Evolutionary conservation across 495 filamentous ascomycete species (phyloP), one percentile per base, ranked within the genome.

Genomic region (Lophiostoma macrostomum): DNA sequence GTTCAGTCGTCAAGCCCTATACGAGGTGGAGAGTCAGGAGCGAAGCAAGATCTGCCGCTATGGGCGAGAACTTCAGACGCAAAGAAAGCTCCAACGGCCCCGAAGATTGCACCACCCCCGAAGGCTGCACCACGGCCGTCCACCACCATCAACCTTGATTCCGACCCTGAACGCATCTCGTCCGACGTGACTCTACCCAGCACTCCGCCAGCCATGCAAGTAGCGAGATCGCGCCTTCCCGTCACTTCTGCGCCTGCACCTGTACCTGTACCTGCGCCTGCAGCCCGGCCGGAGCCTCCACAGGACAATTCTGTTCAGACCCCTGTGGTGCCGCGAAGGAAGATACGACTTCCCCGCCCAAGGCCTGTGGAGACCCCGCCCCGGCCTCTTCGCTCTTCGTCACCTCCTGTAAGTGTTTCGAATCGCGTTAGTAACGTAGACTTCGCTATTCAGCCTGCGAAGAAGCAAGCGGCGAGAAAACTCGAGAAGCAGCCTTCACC

Each of bases 151-250:
- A 64, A 57, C 34, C 43, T 64, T 5, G 40, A 47, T 20, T 64
- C 66, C 14, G 65, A 70, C 13, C 34, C 43, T 16, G 60, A 61
- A 30, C 24, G 56, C 22, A 19, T 47, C 3, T 53, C 50, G 8
- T 63, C 64, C 0, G 61, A 64, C 18, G 35, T 53, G 18, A 61
- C 61, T 18, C 35, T 61, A 2, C 56, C 58, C 29, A 60, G 61
- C 24, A 59, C 63, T 18, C 54, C 56, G 23, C 48, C 36, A 0
- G 36, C 24, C 19, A 36, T 38, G 31, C 11, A 40, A 28, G 48
- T 29, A 13, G 12, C 41, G 14, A 30, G 10, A 22, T 10, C 46
- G 14, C 16, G 20, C 1, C 16, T 18, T 1, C 32, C 27, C 12
- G 4, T 31, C 2, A 34, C 43, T 12, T 28, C 30, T 5, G 47